Conservation (phyloP, 2,329 filamentous ascomycete genomes). For the Hypoxylon sp. region DNA sequence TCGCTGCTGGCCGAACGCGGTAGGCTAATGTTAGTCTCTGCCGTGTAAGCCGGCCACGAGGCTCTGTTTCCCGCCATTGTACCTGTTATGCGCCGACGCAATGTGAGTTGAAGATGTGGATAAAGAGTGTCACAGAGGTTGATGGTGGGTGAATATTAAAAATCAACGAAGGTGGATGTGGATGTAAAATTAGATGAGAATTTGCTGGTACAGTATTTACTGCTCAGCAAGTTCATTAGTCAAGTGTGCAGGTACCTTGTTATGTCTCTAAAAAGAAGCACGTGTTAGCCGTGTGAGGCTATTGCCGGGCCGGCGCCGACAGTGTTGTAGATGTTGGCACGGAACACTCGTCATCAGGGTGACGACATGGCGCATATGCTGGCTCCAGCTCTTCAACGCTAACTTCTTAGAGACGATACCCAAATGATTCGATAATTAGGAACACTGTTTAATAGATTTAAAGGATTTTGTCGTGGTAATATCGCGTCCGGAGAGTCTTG, state of each 20-base stretch:
- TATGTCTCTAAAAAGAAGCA: neutral
- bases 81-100: neutral
- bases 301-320: neutral
- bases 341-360: neutral
- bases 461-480: neutral
- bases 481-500: neutral
- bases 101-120: neutral
- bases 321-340: neutral
- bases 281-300: neutral
- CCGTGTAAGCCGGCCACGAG: neutral
- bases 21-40: neutral
- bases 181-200: neutral
- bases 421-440: no score
- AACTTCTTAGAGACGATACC: no score
- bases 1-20: neutral
- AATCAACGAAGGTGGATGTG: neutral
- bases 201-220: neutral
- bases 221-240: neutral
- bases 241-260: neutral
- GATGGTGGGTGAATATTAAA: no score
- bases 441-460: neutral
- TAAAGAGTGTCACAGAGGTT: neutral
- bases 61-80: neutral
- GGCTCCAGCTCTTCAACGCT: neutral
- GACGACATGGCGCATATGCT: neutral